Base-by-base conservation (phyloP, 768 basidiomycete genomes). In the Auricularia auricula-judae region DNA sequence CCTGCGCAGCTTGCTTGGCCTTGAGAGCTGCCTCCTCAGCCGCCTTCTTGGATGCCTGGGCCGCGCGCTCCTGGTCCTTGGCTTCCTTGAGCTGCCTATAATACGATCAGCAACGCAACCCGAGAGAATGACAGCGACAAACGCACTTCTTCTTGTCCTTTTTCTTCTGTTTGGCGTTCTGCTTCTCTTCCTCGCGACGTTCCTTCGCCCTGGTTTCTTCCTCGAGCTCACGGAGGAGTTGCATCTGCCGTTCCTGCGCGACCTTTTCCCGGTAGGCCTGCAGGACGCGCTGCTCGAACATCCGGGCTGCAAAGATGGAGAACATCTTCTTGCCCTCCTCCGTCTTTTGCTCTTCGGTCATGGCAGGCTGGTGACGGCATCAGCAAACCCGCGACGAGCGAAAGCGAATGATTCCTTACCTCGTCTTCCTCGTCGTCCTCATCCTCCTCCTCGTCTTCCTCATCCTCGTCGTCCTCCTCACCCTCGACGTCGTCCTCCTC, bases 321-420 rank as follows among this genome's bases (percentile, higher is more conserved):
- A 99, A 99, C 97, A 99, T 99, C 62, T 92, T 85, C 75, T 95
- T 93, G 69, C 97, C 97, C 77, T 98, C 97, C 76, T 98, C 96
- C 89, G 96, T 95, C 77, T 96, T 95, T 77, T 98, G 92, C 75
- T 93, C 91, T 74, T 98, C 95, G 2, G 95, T 94, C 84, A 96
- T 84, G 59, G 83, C 79, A 86, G 88, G 47, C 43, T 62, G 42
- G 10, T 21, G 68, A 64, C 67, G 64, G 14, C 67, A 62, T 65
- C 58, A 62, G 66, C 16, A 39, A 16, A 14, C 29, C 33, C 23
- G 21, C 11, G 12, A 59, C 29, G 67, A 53, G 47, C 44, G 61
- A 64, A 68, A 12, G 34, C 21, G 14, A 4, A 64, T 43, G 44
- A 60, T 3, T 18, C 71, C 74, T 67, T 63, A 79, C 80, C 76